Conservation (phyloP, 2,329 filamentous ascomycete species). For the Cladosporium halotolerans region DNA sequence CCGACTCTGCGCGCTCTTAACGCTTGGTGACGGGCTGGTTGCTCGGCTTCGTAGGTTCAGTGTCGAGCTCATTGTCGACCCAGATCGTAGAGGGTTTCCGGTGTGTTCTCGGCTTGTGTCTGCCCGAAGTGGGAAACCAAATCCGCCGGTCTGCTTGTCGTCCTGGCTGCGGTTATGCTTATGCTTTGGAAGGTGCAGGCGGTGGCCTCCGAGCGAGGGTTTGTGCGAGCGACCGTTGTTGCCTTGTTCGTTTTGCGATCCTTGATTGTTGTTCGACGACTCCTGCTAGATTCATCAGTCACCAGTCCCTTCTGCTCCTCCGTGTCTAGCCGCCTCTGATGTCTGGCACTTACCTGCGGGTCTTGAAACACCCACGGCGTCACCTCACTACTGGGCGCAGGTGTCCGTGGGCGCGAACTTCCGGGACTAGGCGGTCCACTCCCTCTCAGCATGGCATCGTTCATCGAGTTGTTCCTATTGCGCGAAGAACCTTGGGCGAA, state of each 20-base stretch:
- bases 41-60: constrained; percentile 56
- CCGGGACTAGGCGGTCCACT: constrained; percentile 61
- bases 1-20: constrained; percentile 54
- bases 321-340: no score
- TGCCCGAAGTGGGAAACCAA: constrained; percentile 58
- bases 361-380: constrained; percentile 92
- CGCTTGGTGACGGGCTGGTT: constrained; percentile 75
- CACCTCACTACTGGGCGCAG: constrained; percentile 66
- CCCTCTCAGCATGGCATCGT: constrained; percentile 50
- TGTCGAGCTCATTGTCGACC: constrained; percentile 42
- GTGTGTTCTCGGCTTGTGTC: constrained; percentile 71
- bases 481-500: constrained; percentile 46
- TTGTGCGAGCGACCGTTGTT: constrained; percentile 27
- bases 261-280: background rate
- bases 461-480: constrained; percentile 77
- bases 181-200: constrained; percentile 61
- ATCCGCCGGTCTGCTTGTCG: constrained; percentile 39
- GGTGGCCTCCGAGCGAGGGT: constrained; percentile 45
- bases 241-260: constrained; percentile 18
- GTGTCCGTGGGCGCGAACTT: constrained; percentile 73
- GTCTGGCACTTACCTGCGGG: constrained; percentile 22
- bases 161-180: constrained; percentile 63
- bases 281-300: constrained; percentile 3
- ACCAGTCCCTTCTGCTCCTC: background rate
- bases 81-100: constrained; percentile 45